Evolutionary conservation across 2,329 filamentous ascomycete species (phyloP).

Genomic region (Aspergillus carbonarius): DNA sequence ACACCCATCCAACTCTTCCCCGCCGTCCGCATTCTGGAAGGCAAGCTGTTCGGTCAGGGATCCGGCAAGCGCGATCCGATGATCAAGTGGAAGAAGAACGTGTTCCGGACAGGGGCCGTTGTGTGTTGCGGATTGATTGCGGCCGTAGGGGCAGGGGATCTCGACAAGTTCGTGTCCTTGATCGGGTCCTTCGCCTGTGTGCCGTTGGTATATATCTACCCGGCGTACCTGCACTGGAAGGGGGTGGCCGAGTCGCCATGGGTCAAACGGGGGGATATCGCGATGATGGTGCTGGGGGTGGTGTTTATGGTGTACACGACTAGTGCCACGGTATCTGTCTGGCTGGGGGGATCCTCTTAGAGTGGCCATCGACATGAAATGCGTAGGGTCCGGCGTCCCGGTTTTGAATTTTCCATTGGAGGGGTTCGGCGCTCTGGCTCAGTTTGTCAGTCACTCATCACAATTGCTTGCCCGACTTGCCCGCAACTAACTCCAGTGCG

Average conservation of each 20-base stretch:
- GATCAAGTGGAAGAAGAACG: slow-evolving; percentile 99
- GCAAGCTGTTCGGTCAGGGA: slow-evolving; percentile 82
- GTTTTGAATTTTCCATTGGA: neutral
- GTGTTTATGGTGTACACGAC: slow-evolving; percentile 73
- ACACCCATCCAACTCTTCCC: slow-evolving; percentile 95
- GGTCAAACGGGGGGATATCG: slow-evolving; percentile 60
- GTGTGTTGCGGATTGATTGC: slow-evolving; percentile 80
- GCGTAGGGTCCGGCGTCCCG: neutral
- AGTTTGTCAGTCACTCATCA: neutral
- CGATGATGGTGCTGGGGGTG: slow-evolving; percentile 62
- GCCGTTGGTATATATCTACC: slow-evolving; percentile 93
- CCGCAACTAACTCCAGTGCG: neutral
- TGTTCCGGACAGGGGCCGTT: slow-evolving; percentile 87
- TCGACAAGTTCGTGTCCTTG: slow-evolving; percentile 93
- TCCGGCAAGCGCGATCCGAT: slow-evolving; percentile 91
- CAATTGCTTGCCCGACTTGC: neutral
- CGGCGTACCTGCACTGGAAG: slow-evolving; percentile 70
- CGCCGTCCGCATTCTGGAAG: slow-evolving; percentile 90
- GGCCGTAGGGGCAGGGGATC: slow-evolving; percentile 82
- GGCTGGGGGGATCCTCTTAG: slow-evolving; percentile 15
- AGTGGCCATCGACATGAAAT: neutral
- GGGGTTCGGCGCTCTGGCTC: neutral
- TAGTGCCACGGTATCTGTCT: slow-evolving; percentile 54
- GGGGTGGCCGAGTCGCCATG: slow-evolving; percentile 60
- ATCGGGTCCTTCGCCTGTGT: slow-evolving; percentile 97